Conservation (phyloP, 257 asterid species). For the Jacaranda copaia region DNA sequence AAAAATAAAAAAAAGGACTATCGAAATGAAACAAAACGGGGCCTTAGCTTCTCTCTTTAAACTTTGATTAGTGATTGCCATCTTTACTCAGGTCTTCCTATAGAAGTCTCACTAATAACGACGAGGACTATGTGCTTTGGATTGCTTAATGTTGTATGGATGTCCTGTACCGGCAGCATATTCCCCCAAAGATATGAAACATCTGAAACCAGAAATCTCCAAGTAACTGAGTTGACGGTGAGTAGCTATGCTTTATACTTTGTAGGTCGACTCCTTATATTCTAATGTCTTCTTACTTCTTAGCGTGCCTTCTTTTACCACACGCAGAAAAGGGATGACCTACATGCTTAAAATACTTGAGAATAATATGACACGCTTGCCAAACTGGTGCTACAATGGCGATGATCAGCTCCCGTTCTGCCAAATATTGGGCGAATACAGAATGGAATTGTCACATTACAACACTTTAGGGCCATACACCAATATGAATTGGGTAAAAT, state of each 20-base stretch:
- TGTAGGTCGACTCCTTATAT: not conserved
- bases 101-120: not conserved
- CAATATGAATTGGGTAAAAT: constrained; percentile 58
- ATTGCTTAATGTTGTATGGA: too few relatives aligned
- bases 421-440: constrained; percentile 91
- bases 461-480: constrained; percentile 87
- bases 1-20: too few relatives aligned
- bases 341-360: constrained; percentile 91
- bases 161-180: too few relatives aligned
- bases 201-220: too few relatives aligned
- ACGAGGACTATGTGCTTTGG: too few relatives aligned
- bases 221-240: constrained; percentile 98
- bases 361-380: constrained; percentile 73
- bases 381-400: constrained; percentile 82
- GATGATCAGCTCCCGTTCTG: constrained; percentile 74
- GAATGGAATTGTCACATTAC: constrained; percentile 86
- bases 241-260: constrained; percentile 38
- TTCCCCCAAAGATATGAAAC: too few relatives aligned
- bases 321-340: constrained; percentile 86
- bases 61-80: constrained; percentile 3
- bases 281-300: too few relatives aligned
- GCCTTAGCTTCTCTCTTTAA: constrained; percentile 1
- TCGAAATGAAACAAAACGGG: too few relatives aligned
- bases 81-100: not conserved
- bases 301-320: too few relatives aligned